phyloP scores from a whole-genome alignment of 768 basidiomycete genomes.

The Nidularia pulvinata region DNA sequence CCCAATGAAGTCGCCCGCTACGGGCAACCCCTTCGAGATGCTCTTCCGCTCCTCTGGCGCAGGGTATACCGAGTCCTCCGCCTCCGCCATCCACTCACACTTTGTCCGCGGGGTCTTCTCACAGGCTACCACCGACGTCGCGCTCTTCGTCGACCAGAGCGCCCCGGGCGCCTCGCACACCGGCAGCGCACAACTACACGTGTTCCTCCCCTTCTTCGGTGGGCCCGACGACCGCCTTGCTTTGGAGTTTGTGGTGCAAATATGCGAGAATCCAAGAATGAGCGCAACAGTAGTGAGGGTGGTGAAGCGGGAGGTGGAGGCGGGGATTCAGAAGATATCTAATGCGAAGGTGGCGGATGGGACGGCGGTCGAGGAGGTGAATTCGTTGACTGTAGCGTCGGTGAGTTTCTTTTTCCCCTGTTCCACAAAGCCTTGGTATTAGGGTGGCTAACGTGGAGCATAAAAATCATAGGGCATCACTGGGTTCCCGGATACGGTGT shows the following conservation, averaged over 20 bases:
- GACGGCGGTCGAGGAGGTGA: conserved; percentile 24
- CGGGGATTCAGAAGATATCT: conserved; percentile 21
- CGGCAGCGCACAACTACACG: conserved; percentile 44
- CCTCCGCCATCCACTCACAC: conserved; percentile 68
- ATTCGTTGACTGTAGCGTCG: conserved; percentile 44
- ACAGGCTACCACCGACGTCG: conserved; percentile 73
- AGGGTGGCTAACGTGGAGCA: too few species aligned
- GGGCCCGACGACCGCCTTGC: conserved; percentile 93
- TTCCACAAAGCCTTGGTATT: too few species aligned
- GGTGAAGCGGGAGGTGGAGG: conserved; percentile 38
- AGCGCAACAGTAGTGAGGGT: conserved; percentile 78
- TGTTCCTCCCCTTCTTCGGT: conserved; percentile 92
- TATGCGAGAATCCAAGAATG: conserved; percentile 69
- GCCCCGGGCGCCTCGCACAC: conserved; percentile 22
- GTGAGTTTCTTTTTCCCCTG: conserved; percentile 25
- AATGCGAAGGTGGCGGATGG: conserved; percentile 15
- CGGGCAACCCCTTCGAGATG: conserved; percentile 71
- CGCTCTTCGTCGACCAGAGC: conserved; percentile 77
- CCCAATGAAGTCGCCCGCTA: conserved; percentile 6
- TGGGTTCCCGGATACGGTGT: conserved; percentile 68
- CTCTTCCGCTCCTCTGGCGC: conserved; percentile 40
- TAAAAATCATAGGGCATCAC: conserved; percentile 21
- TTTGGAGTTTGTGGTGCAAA: conserved; percentile 80
- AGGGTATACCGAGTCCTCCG: conserved; percentile 31
- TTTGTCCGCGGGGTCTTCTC: conserved; percentile 85